A percentile compares a stretch with the other conserved stretches of the same genome.
phyloP scores from a whole-genome alignment of 306 rosid genomes.

The Vicia sativa region DNA sequence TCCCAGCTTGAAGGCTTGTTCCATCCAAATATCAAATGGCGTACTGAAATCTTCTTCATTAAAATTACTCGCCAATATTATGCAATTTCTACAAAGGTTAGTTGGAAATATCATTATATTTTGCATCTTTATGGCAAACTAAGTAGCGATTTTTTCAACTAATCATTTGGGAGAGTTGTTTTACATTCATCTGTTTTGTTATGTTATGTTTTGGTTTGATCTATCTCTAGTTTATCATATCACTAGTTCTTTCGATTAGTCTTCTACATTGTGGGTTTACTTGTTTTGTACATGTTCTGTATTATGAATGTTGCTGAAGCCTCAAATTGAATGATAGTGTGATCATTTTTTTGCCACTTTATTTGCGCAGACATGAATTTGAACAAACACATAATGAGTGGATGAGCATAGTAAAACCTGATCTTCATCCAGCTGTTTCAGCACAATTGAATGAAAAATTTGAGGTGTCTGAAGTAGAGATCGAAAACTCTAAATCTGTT shows the following conservation, averaged over 20 bases:
- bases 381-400: conserved; percentile 65
- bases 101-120: conserved; percentile 34
- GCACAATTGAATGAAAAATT: conserved; percentile 54
- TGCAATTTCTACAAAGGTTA: conserved; percentile 79
- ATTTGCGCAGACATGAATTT: conserved; percentile 73
- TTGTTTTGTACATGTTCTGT: conserved; percentile 25
- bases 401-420: conserved; percentile 73
- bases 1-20: conserved; percentile 74
- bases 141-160: background rate
- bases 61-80: conserved; percentile 59
- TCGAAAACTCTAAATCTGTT: conserved; percentile 63
- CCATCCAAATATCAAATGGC: conserved; percentile 64
- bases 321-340: background rate
- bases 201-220: conserved; percentile 16
- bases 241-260: conserved; percentile 21
- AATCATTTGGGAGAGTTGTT: background rate
- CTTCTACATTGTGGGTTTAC: conserved; percentile 23
- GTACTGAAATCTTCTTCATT: conserved; percentile 56
- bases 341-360: conserved; percentile 28
- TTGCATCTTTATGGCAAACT: conserved; percentile 20
- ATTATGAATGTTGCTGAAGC: conserved; percentile 14
- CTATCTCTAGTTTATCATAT: background rate
- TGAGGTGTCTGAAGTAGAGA: conserved; percentile 56
- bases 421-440: conserved; percentile 59
- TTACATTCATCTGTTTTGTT: conserved; percentile 9